Evolutionary conservation across 176 grass and related monocot species (phyloP), one percentile per base, ranked within the genome.

Genomic region (Musa itinerans): DNA sequence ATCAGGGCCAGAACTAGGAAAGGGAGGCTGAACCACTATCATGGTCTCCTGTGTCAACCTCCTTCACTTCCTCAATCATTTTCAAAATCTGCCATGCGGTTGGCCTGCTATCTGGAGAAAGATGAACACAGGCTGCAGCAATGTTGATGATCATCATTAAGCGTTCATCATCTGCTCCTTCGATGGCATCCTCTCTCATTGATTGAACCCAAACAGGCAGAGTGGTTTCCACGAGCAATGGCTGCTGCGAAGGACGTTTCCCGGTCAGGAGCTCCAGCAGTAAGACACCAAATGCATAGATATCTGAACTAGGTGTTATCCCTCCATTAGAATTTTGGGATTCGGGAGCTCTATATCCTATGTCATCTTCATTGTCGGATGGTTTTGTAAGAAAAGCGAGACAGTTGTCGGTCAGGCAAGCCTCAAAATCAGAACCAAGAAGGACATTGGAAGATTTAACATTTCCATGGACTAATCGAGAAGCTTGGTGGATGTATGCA

Each of bases 11-110:
- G 26, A 16, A 9, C 76, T 93, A 91, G 26, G 95, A 94, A 72
- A 83, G 78, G 57, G 88, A 86, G 72, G 82, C 77, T 54, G 91
- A 79, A 80, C 87, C 86, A 68, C 86, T 85, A 71, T 93, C 95
- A 55, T 98, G 79, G 34, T 96, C 90, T 0, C 70, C 90, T 22
- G 52, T 43, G 1, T 91, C 88, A 9, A 83, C 79, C 77, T 89
- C 95, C 84, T 99, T 99, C 76, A 99, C 95, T 78, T 99, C 95
- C 78, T 99, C 90, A 80, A 99, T 94, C 88, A 99, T 89, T 78
- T 99, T 99, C 13, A 99, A 86, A 62, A 99, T 86, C 73, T 89
- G 95, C 95, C 95, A 99, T 11, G 95, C 82, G 0, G 95, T 87
- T 9, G 95, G 95, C 1, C 95, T 84, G 52, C 88, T 86, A 25